Percentiles rank a stretch among this genome's conserved stretches.
Conservation (phyloP, 495 filamentous ascomycete species). For the Penicillium crystallinum region DNA sequence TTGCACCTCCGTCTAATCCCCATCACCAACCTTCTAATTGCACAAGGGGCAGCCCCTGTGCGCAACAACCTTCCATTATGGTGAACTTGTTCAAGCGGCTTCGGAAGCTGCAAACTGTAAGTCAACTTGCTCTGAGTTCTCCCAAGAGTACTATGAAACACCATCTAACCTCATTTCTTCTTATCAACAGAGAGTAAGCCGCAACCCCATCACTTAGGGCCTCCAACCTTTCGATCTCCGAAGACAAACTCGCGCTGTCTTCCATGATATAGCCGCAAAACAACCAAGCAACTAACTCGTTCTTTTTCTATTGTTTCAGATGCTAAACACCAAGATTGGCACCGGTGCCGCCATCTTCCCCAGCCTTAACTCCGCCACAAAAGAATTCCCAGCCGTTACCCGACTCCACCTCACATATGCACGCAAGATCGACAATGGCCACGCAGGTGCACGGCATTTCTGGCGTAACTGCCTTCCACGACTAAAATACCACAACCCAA, state of each 20-base stretch:
- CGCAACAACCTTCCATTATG: constrained; percentile 48
- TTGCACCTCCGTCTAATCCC: background rate
- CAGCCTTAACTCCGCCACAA: constrained; percentile 33
- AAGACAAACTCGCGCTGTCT: background rate
- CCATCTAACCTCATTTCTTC: constrained; percentile 6
- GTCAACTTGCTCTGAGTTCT: constrained; percentile 26
- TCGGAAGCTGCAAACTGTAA: constrained; percentile 70
- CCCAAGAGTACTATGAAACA: background rate
- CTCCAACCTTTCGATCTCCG: constrained; percentile 5
- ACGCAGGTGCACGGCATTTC: constrained; percentile 85
- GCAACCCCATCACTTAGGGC: constrained; percentile 9
- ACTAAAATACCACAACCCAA: constrained; percentile 91
- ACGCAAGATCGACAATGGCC: constrained; percentile 48
- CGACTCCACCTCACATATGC: constrained; percentile 82
- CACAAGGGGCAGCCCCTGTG: constrained; percentile 18
- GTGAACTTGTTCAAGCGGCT: constrained; percentile 74
- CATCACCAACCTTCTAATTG: background rate
- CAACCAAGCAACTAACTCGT: background rate
- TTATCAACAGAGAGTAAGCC: constrained; percentile 31
- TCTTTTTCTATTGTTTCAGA: constrained; percentile 40
- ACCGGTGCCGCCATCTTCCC: constrained; percentile 79
- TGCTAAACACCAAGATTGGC: constrained; percentile 67
- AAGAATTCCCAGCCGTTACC: constrained; percentile 59
- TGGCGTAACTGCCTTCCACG: constrained; percentile 77
- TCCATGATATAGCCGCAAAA: background rate